Percentiles rank a stretch among this genome's conserved stretches.
These are phyloP conservation scores for Murraya paniculata DNA, from an alignment of 345 rosid genomes.

Conservation along the genomic window DNA sequence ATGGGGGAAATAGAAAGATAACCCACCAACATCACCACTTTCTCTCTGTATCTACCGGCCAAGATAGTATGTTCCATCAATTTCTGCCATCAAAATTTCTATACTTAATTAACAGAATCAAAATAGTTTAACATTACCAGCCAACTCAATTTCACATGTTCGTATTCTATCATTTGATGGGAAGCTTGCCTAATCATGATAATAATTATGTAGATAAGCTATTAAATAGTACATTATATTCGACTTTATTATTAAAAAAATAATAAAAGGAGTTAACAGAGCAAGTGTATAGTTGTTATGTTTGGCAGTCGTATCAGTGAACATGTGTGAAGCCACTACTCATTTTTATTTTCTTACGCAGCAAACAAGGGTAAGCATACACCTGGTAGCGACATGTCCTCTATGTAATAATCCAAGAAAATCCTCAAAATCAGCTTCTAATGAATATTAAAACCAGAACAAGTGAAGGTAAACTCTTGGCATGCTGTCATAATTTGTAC, in stretches of 20 bases:
- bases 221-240: neutral
- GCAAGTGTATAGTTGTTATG: neutral
- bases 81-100: conserved; percentile 3
- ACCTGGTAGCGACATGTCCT: neutral
- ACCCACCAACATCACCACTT: conserved; percentile 17
- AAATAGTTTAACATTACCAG: neutral
- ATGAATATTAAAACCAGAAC: conserved; percentile 7
- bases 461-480: conserved; percentile 3
- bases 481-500: neutral
- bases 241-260: neutral
- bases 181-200: neutral
- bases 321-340: neutral
- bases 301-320: neutral
- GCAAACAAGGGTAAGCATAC: conserved; percentile 2
- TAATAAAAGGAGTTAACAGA: neutral
- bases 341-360: neutral
- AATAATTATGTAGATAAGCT: neutral
- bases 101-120: conserved; percentile 1
- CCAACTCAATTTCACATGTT: neutral
- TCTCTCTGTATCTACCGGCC: conserved; percentile 1
- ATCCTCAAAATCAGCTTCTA: neutral
- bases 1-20: conserved; percentile 13
- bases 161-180: neutral
- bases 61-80: conserved; percentile 1
- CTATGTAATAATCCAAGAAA: conserved; percentile 1